These are phyloP conservation scores for Taiwanofungus camphoratus DNA, from an alignment of 1,284 basidiomycete genomes.

Conservation along the genomic window DNA sequence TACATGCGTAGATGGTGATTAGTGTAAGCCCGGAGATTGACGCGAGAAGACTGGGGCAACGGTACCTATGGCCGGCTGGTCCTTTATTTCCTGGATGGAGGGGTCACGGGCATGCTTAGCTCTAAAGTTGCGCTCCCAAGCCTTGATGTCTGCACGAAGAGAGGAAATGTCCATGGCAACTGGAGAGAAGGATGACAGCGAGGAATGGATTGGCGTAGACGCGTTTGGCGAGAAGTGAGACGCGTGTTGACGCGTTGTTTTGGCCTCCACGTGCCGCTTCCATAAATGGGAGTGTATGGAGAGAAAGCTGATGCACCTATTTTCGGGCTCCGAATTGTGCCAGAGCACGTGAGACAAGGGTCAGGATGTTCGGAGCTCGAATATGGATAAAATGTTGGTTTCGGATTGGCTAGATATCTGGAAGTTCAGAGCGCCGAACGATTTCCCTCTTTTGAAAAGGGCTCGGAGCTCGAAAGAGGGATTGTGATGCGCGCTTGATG, in stretches of 20 bases:
- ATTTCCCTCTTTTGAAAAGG: too few species aligned
- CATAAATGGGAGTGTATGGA: too few species aligned
- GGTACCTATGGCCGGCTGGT: conserved; percentile 65
- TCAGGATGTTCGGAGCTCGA: too few species aligned
- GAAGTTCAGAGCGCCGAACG: too few species aligned
- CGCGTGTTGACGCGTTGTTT: conserved; percentile 9
- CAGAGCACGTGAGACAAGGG: too few species aligned
- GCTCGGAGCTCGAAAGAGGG: too few species aligned
- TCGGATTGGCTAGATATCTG: too few species aligned
- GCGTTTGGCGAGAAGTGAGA: conserved; percentile 1
- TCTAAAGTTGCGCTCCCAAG: conserved; percentile 78
- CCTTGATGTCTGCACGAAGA: conserved; percentile 72
- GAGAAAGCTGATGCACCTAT: too few species aligned
- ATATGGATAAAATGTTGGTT: too few species aligned
- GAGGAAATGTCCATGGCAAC: conserved; percentile 39
- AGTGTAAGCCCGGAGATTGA: conserved; percentile 14
- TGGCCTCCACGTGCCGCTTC: conserved; percentile 6
- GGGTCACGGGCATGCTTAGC: conserved; percentile 56
- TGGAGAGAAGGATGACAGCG: neutral
- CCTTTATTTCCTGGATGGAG: conserved; percentile 74
- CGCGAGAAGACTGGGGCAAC: conserved; percentile 16
- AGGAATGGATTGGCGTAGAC: neutral
- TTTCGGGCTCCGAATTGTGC: too few species aligned
- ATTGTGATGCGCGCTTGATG: too few species aligned
- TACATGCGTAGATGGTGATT: conserved; percentile 13